Conservation (phyloP, 1,284 basidiomycete genomes). For the Pascua sp. region DNA sequence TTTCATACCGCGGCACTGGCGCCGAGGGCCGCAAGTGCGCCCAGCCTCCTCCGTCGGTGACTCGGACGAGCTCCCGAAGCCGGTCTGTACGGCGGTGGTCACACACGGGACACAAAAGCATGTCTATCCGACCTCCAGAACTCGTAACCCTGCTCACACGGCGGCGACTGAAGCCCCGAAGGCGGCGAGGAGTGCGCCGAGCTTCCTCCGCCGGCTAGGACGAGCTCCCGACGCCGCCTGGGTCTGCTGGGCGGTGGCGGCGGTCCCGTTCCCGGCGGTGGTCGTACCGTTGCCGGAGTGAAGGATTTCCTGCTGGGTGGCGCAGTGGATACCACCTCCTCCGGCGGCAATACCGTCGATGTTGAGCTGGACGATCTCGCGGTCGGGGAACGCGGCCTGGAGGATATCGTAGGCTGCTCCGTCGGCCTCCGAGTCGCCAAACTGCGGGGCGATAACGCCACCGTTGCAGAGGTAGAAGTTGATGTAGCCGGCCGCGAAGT, state of each 20-base stretch:
- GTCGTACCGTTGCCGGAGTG: too few species aligned
- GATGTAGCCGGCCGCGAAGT: slow-evolving; percentile 20
- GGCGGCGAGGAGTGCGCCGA: neutral
- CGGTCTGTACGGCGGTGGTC: too few species aligned
- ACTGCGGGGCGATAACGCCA: slow-evolving; percentile 3
- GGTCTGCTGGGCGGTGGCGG: neutral
- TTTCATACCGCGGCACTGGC: too few species aligned
- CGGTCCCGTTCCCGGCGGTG: too few species aligned
- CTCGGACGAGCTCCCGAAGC: too few species aligned
- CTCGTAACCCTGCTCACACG: too few species aligned
- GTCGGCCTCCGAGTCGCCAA: slow-evolving; percentile 4
- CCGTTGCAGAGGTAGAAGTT: slow-evolving; percentile 5
- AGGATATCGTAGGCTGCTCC: neutral
- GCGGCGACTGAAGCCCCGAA: too few species aligned
- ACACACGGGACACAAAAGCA: too few species aligned
- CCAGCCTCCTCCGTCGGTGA: too few species aligned
- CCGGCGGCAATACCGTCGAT: slow-evolving; percentile 5
- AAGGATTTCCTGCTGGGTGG: slow-evolving; percentile 11
- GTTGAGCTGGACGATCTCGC: slow-evolving; percentile 3
- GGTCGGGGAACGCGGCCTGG: slow-evolving; percentile 1
- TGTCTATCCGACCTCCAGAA: too few species aligned
- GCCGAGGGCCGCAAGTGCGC: too few species aligned
- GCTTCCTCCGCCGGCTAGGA: neutral
- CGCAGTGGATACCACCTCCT: slow-evolving; percentile 10
- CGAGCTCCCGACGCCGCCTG: neutral